A percentile compares a stretch with the other conserved stretches of the same genome.
Conservation (phyloP, 75 land plant species). For the Pseudotsuga menziesii region DNA sequence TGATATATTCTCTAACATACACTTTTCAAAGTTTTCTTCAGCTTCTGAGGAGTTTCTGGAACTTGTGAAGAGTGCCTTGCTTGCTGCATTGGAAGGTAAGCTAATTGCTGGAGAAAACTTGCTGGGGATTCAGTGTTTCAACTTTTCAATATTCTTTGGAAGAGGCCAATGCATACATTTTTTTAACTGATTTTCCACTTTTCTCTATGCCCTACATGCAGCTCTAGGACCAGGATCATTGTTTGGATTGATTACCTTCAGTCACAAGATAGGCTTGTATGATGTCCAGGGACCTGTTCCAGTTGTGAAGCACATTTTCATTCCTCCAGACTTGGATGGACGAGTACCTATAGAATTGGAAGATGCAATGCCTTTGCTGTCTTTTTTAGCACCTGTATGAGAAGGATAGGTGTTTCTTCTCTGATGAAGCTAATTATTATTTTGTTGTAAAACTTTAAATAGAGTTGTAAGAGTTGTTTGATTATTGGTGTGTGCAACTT, state of each 20-base stretch:
- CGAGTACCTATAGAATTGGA: conserved; percentile 65
- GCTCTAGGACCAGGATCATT: conserved; percentile 87
- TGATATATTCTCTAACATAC: neutral
- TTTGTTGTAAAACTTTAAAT: conserved; percentile 8
- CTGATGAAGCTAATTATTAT: neutral
- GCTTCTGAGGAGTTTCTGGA: conserved; percentile 99
- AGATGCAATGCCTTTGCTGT: conserved; percentile 88
- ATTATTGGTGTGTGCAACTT: neutral
- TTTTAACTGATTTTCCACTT: conserved; percentile 1
- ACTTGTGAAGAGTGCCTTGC: conserved; percentile 89
- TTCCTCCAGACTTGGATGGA: conserved; percentile 75
- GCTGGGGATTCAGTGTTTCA: neutral
- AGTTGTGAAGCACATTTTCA: conserved; percentile 84
- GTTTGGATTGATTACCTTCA: conserved; percentile 93
- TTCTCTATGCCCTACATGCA: conserved; percentile 22
- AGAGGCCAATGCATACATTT: neutral
- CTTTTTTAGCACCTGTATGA: conserved; percentile 94
- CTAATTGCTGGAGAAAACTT: neutral
- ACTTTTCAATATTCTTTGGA: neutral
- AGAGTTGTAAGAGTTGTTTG: neutral
- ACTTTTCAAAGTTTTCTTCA: conserved; percentile 29
- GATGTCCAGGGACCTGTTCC: conserved; percentile 98
- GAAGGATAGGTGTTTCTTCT: neutral
- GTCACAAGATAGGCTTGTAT: conserved; percentile 95
- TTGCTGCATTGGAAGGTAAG: conserved; percentile 96